Evolutionary conservation across 2,329 filamentous ascomycete genomes (phyloP), one percentile per base, ranked within the genome.

Genomic region (Paraphoma sp.): DNA sequence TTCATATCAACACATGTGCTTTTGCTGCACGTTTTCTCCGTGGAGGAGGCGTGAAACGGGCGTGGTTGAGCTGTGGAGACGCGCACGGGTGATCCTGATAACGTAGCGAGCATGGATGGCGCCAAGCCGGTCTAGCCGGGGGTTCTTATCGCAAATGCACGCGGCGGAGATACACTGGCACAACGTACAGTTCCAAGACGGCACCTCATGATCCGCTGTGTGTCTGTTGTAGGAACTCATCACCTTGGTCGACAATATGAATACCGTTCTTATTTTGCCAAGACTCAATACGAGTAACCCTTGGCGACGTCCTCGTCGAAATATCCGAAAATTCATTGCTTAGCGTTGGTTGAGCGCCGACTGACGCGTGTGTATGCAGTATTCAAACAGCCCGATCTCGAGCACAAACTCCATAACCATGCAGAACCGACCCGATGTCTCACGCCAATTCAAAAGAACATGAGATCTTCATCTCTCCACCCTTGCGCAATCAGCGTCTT

Each of bases 381-480:
- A 23, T 23, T 23, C 23, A 23, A 23, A 38, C 10, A 11, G 33
- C n/a, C 6, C n/a, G 33, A 3, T 14, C n/a, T 9, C 40, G 8
- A 42, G 40, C 23, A 23, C 23, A 23, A 42, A 42, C 40, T 9
- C 38, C 48, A 31, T 9, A 31, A 18, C 10, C 5, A 18, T 47
- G 16, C 48, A 50, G 17, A 4, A 5, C 12, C 23, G 11, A 38
- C 41, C 23, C 23, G 23, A 23, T 23, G 23, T 23, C 23, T 41
- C 40, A n/a, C 9, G 17, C 29, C 23, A 16, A 2, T 17, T 18
- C 59, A 95, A 70, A 95, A 96, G 76, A 94, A 92, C 63, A 93
- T 72, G 64, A 95, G 68, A 71, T 93, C 86, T 12, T 88, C 84
- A 59, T 92, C 88, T 8, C 74, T 80, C 90, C 91, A 96, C 0